Evolutionary conservation across 345 rosid species (phyloP).

Genomic region (Dipteronia dyeriana): DNA sequence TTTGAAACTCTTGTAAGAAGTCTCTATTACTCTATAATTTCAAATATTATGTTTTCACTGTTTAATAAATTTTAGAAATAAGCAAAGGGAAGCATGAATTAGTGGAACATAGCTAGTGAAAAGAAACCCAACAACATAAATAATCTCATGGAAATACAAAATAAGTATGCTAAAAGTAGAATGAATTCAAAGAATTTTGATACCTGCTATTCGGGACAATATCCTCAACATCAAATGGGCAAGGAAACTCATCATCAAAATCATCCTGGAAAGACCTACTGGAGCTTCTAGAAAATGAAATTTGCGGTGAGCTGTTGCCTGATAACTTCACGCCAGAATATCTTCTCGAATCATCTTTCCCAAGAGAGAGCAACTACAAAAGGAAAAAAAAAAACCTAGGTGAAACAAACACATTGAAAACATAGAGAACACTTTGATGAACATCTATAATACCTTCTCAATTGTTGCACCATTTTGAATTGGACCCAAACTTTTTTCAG

Average conservation of each 20-base stretch:
- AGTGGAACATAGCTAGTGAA: neutral
- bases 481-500: constrained; percentile 41
- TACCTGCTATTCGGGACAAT: constrained; percentile 75
- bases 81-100: neutral
- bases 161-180: neutral
- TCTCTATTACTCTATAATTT: neutral
- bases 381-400: constrained; percentile 14
- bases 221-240: constrained; percentile 80
- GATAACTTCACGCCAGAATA: constrained; percentile 51
- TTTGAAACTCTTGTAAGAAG: neutral
- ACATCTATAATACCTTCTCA: constrained; percentile 63
- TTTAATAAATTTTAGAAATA: neutral
- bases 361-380: constrained; percentile 45
- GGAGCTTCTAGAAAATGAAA: constrained; percentile 72
- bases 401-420: constrained; percentile 3
- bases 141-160: constrained; percentile 2
- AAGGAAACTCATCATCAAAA: constrained; percentile 80
- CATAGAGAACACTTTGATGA: neutral
- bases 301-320: constrained; percentile 49
- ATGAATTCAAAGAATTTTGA: neutral
- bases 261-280: constrained; percentile 80
- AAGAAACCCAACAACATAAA: neutral
- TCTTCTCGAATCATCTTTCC: constrained; percentile 58
- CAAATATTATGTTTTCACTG: neutral
- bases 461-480: constrained; percentile 40